Evolutionary conservation across 192 early-diverging fungal genomes (phyloP), one percentile per base, ranked within the genome.

Genomic region (Powellomyces hirtus): DNA sequence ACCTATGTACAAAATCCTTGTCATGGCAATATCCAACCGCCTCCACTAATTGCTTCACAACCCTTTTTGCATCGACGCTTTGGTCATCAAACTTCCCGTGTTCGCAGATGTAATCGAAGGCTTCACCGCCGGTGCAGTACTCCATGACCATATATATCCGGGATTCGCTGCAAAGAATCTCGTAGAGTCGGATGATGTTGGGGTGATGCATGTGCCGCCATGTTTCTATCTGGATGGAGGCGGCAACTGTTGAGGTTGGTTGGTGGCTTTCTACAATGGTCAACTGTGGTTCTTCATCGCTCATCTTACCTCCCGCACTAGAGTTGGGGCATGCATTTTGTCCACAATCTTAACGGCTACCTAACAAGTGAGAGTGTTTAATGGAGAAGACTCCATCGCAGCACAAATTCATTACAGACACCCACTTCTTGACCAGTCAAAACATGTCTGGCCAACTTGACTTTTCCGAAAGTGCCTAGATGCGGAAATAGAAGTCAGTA

Each of bases 71-170:
- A 38, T 62, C 64, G 4, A 45, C 55, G 22, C 66, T 33, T 31
- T 42, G 27, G 44, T 85, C 84, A 38, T 71, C 75, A 59, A 89
- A 62, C 64, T 80, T 51, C 38, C 88, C 84, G 71, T 94, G 86
- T 49, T 80, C 85, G 31, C 90, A 89, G 31, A 96, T 85, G 78
- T 91, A 90, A 53, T 97, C 92, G 80, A 92, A 95, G 13, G 74
- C 66, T 62, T 92, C 90, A 13, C 90, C 90, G 44, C 85, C 86
- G 20, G 78, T 75, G 58, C 89, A 91, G 63, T 88, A 92, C 73
- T 94, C 92, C 37, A 84, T 84, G n/a, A 92, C 81, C 67, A 94
- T 84, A 71, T 91, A 90, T 60, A 94, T 92, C 55, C 86, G 78
- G 29, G 79, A 81, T 71, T 92, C 90, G 18, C 85, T 86, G 20